Conservation (phyloP, 495 filamentous ascomycete species). For the Aspergillus wentii region DNA sequence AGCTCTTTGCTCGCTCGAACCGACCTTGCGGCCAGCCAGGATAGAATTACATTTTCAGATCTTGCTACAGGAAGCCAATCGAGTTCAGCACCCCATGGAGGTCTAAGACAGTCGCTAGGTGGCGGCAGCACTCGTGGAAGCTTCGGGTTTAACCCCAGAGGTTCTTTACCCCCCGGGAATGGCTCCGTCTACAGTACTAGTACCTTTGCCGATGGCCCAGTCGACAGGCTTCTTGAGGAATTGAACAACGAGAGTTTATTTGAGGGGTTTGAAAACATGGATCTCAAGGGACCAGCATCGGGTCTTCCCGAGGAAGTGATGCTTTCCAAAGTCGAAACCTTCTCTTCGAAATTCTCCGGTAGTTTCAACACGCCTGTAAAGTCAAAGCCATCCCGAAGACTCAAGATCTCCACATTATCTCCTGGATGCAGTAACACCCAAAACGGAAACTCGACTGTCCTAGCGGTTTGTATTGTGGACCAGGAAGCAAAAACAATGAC, state of each 20-base stretch:
- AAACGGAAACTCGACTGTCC: conserved; percentile 29
- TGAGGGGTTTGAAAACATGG: conserved; percentile 66
- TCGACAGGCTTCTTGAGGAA: conserved; percentile 71
- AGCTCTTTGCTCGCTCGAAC: conserved; percentile 91
- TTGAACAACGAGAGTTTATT: conserved; percentile 58
- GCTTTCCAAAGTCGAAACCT: conserved; percentile 66
- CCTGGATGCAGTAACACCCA: conserved; percentile 38
- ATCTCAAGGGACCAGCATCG: conserved; percentile 63
- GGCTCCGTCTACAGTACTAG: conserved; percentile 41
- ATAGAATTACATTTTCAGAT: conserved; percentile 69
- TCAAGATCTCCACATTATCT: conserved; percentile 60
- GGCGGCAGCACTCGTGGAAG: conserved; percentile 59
- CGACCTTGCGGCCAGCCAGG: conserved; percentile 74
- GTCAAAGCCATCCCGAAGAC: conserved; percentile 36
- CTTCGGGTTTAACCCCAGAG: conserved; percentile 45
- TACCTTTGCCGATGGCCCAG: conserved; percentile 60
- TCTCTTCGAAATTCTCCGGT: conserved; percentile 55
- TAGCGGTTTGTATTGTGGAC: conserved; percentile 68
- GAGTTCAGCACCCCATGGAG: conserved; percentile 40
- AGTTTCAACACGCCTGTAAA: conserved; percentile 52
- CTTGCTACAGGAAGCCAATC: conserved; percentile 51
- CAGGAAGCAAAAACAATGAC: conserved; percentile 59
- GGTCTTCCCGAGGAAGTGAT: conserved; percentile 70
- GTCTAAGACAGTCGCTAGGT: conserved; percentile 70
- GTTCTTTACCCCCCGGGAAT: conserved; percentile 34